Evolutionary conservation across 2,329 filamentous ascomycete genomes (phyloP), one percentile per base, ranked within the genome.

Genomic region (Coniochaeta ligniaria): DNA sequence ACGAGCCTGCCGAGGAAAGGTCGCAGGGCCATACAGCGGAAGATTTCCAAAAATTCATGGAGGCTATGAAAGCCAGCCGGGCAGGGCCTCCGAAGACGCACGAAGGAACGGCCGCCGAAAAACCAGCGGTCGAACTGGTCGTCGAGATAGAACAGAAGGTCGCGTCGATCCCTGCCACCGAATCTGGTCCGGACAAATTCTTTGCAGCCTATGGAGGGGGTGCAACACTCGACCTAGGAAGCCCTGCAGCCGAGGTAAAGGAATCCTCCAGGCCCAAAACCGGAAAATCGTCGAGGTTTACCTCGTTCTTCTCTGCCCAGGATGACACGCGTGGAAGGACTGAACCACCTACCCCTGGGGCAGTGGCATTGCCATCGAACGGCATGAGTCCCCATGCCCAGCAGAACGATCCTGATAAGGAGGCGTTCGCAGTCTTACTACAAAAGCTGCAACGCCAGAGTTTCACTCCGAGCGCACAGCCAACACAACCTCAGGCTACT

Each of bases 31-130:
- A 91, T 67, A 96, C 92, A 0, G 88, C 91, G 68, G 92, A 96
- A 70, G 93, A 97, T 66, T 96, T 97, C 73, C 89, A 96, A 75
- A 91, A 91, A 66, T 97, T 94, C 86, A 96, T 96, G 81, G 91
- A 96, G 67, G 83, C 83, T 64, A 96, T 96, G 92, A 94, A 90
- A 73, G 87, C 86, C 43, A 84, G 80, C 67, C 75, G 71, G 62
- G 72, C 69, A 52, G 69, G 52, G 61, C 72, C 62, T 62, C 65
- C 66, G 41, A 71, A 70, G 56, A 16, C 76, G 56, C 71, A 80
- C 75, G 60, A 74, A 76, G 60, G 67, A 74, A 62, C 67, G 16
- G 63, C 68, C 38, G 60, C 72, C 4, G 68, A 66, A 20, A 64
- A 63, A 50, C 61, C 75, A 20, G 68, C 73, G 52, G 61, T 73